phyloP scores from a whole-genome alignment of 495 filamentous ascomycete species.

The Xylaria palmicola region DNA sequence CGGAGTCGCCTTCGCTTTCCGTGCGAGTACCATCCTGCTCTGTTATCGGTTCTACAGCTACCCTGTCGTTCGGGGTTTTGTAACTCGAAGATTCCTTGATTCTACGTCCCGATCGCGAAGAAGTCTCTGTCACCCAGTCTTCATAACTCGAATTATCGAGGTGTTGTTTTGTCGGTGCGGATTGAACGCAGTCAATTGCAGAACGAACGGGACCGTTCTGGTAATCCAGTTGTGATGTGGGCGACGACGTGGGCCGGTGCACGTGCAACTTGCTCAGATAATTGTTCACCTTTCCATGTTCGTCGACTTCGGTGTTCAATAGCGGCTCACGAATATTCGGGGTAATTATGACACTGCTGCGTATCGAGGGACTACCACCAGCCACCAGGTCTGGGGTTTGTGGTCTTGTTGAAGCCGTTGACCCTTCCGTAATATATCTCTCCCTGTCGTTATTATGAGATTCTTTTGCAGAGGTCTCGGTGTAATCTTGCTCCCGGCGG shows the following conservation, averaged over 20 bases:
- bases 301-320: neutral
- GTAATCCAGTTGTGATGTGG: neutral
- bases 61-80: neutral
- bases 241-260: neutral
- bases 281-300: neutral
- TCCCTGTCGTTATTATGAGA: neutral
- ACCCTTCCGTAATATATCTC: slow-evolving; percentile 18
- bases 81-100: neutral
- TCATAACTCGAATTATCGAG: neutral
- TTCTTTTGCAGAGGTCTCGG: neutral
- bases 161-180: neutral
- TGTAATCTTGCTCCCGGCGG: neutral
- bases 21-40: neutral
- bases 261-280: neutral
- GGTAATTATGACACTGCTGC: slow-evolving; percentile 5
- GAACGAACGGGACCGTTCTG: slow-evolving; percentile 2
- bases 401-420: slow-evolving; percentile 7
- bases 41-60: slow-evolving; percentile 1
- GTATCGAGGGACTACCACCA: slow-evolving; percentile 9
- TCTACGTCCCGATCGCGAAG: neutral
- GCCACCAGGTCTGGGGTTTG: slow-evolving; percentile 8
- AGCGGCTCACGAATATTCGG: neutral
- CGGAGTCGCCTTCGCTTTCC: neutral
- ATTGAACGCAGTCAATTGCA: neutral
- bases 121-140: neutral